phyloP scores from a whole-genome alignment of 225 moss, liverwort and hornwort genomes.

The Antitrichia curtipendula region DNA sequence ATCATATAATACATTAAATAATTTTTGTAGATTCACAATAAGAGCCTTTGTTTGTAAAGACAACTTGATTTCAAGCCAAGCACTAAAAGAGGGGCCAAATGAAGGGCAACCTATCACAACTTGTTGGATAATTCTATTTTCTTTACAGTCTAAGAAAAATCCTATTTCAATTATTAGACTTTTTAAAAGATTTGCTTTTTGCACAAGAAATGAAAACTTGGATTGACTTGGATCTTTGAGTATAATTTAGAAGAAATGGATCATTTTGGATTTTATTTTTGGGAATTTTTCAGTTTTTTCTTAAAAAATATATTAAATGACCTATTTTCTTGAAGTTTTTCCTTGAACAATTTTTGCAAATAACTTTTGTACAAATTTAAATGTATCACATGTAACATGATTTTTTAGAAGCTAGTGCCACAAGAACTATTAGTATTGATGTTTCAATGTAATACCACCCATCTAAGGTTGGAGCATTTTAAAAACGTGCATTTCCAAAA shows the following conservation, averaged over 20 bases:
- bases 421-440: neutral
- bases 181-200: no score
- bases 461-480: neutral
- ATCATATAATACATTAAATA: neutral
- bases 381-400: neutral
- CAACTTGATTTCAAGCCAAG: neutral
- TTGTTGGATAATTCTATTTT: neutral
- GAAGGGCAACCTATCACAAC: neutral
- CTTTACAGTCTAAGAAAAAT: neutral
- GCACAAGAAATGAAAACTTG: accelerated
- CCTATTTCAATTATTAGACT: neutral
- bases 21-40: neutral
- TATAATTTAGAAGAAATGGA: no score
- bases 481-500: neutral
- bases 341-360: neutral
- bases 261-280: neutral
- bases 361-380: neutral
- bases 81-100: neutral
- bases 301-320: neutral
- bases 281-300: neutral
- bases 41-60: neutral
- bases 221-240: neutral
- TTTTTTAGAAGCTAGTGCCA: neutral
- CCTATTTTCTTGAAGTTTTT: neutral
- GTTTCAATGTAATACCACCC: neutral